These are phyloP conservation scores for Russula griseocarnosa DNA, from an alignment of 768 basidiomycete genomes.

Conservation along the genomic window DNA sequence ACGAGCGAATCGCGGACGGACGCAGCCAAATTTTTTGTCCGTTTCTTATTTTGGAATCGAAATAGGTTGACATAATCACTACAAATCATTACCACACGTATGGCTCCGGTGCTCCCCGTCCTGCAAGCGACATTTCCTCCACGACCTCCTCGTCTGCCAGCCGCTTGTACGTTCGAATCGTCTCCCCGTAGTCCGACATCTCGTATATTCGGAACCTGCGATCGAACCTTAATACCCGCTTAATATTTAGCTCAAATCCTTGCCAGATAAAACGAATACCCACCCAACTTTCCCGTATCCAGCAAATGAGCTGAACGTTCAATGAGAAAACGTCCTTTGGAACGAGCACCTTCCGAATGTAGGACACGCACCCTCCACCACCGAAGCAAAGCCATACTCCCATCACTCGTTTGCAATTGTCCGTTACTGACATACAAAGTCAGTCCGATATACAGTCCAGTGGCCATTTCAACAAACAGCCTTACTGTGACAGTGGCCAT, in stretches of 20 bases:
- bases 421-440: conserved; percentile 54
- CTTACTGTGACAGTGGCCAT: conserved; percentile 87
- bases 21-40: conserved; percentile 52
- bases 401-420: conserved; percentile 79
- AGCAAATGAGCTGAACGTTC: conserved; percentile 59
- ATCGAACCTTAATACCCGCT: conserved; percentile 59
- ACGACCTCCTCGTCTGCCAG: conserved; percentile 66
- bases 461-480: background rate
- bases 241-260: conserved; percentile 8
- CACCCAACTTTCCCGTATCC: conserved; percentile 77
- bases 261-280: conserved; percentile 27
- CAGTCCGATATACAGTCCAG: conserved; percentile 19
- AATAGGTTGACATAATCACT: background rate
- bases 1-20: conserved; percentile 28
- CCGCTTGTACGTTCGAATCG: conserved; percentile 82
- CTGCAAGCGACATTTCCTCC: conserved; percentile 60
- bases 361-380: conserved; percentile 64
- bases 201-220: conserved; percentile 87
- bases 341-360: background rate
- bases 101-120: conserved; percentile 38
- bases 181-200: conserved; percentile 87
- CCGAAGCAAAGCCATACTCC: conserved; percentile 93
- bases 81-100: conserved; percentile 16
- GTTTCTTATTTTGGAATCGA: conserved; percentile 38
- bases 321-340: conserved; percentile 16